Conservation (phyloP, 352 stramenopile genomes). For the Phytopythium oedochilum region DNA sequence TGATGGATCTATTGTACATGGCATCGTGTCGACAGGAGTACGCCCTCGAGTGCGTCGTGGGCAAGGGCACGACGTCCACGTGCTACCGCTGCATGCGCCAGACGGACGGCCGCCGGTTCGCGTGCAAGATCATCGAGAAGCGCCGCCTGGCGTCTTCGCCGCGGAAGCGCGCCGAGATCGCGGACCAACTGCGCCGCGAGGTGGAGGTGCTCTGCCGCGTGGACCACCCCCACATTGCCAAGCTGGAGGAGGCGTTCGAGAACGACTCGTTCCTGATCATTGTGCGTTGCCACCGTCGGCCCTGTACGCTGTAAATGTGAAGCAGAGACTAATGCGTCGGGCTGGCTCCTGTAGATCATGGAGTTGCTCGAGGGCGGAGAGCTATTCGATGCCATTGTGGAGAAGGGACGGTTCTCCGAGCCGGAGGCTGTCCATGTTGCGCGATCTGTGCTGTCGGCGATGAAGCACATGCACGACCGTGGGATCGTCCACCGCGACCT, state of each 20-base stretch:
- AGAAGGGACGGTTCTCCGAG: slow-evolving; percentile 55
- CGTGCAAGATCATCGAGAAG: slow-evolving; percentile 83
- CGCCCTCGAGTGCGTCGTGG: slow-evolving; percentile 52
- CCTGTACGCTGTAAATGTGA: too few relatives aligned
- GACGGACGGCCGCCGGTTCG: slow-evolving; percentile 43
- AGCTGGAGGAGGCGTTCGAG: slow-evolving; percentile 64
- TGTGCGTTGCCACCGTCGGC: slow-evolving; percentile 10
- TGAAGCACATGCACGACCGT: slow-evolving; percentile 70
- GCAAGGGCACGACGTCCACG: slow-evolving; percentile 64
- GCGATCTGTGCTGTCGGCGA: slow-evolving; percentile 53
- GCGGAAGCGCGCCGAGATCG: slow-evolving; percentile 46
- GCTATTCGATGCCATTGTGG: slow-evolving; percentile 78
- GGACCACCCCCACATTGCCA: slow-evolving; percentile 64
- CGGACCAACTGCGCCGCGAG: slow-evolving; percentile 52
- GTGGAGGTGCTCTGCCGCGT: slow-evolving; percentile 59
- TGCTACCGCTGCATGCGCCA: slow-evolving; percentile 55
- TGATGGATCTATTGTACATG: background rate
- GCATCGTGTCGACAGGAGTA: slow-evolving; percentile 20
- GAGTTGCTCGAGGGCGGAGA: slow-evolving; percentile 75
- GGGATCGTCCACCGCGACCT: slow-evolving; percentile 70
- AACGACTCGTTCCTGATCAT: slow-evolving; percentile 62
- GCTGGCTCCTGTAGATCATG: slow-evolving; percentile 44
- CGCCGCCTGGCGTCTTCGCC: slow-evolving; percentile 38
- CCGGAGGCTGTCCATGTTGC: slow-evolving; percentile 46
- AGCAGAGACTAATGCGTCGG: too few relatives aligned